phyloP scores from a whole-genome alignment of 2,329 filamentous ascomycete genomes.

The Helicocarpus griseus region DNA sequence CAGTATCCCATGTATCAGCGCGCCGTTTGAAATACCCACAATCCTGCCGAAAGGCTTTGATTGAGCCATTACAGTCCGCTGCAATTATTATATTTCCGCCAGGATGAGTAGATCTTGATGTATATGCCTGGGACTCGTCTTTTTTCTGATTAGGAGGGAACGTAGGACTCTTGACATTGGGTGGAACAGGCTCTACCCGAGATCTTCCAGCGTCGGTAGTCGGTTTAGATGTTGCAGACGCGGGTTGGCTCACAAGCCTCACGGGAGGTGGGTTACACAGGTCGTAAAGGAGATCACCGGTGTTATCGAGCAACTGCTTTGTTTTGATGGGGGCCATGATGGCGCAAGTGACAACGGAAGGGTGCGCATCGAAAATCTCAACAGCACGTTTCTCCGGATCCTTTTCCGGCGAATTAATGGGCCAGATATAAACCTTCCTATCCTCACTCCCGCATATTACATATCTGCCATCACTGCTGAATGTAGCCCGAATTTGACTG shows the following conservation, averaged over 20 bases:
- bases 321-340: constrained; percentile 73
- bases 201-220: constrained; percentile 32
- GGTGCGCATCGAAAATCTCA: constrained; percentile 86
- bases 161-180: constrained; percentile 19
- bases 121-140: constrained; percentile 65
- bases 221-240: constrained; percentile 46
- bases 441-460: constrained; percentile 93
- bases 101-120: constrained; percentile 63
- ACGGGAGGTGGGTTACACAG: constrained; percentile 92
- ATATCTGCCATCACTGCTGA: constrained; percentile 78
- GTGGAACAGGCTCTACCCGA: constrained; percentile 9
- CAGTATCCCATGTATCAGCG: constrained; percentile 67
- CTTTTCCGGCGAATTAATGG: constrained; percentile 51
- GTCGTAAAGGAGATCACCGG: constrained; percentile 89
- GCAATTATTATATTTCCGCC: constrained; percentile 88
- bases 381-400: constrained; percentile 70
- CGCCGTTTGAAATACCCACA: constrained; percentile 74
- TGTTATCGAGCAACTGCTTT: constrained; percentile 65
- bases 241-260: constrained; percentile 64
- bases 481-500: constrained; percentile 81
- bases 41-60: constrained; percentile 94
- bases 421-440: constrained; percentile 83
- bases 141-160: constrained; percentile 35
- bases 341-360: constrained; percentile 80
- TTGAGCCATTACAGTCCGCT: constrained; percentile 74